These are phyloP conservation scores for Pseudopithomyces chartarum DNA, from an alignment of 2,329 filamentous ascomycete species.

Conservation along the genomic window DNA sequence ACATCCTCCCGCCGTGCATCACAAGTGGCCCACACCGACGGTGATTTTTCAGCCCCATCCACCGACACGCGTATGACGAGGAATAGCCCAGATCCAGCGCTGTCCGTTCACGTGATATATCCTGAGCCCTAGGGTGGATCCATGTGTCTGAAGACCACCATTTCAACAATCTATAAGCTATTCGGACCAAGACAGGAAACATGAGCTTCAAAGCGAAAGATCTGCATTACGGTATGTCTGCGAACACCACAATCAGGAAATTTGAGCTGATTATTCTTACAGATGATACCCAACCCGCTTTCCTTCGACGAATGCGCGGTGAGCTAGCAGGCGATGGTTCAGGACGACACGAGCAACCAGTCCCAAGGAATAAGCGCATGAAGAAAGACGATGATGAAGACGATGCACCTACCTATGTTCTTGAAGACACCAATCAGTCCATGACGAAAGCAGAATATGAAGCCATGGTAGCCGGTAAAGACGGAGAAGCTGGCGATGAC, in stretches of 20 bases:
- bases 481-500: slow-evolving; percentile 17
- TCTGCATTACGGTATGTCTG: slow-evolving; percentile 64
- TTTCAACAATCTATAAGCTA: too few relatives aligned
- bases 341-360: slow-evolving; percentile 51
- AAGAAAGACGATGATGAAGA: slow-evolving; percentile 71
- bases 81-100: neutral
- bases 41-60: neutral
- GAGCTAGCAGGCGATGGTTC: slow-evolving; percentile 58
- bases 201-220: slow-evolving; percentile 69
- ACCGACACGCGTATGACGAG: slow-evolving; percentile 5
- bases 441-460: slow-evolving; percentile 58
- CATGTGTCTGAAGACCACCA: too few relatives aligned
- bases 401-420: slow-evolving; percentile 75
- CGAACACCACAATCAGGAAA: slow-evolving; percentile 47
- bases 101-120: too few relatives aligned
- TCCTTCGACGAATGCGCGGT: slow-evolving; percentile 55
- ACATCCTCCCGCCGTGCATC: neutral
- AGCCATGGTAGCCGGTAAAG: slow-evolving; percentile 44
- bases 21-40: neutral
- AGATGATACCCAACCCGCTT: slow-evolving; percentile 58
- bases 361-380: slow-evolving; percentile 52
- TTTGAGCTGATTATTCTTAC: slow-evolving; percentile 29
- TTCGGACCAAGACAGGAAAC: too few relatives aligned
- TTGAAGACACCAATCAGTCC: slow-evolving; percentile 72
- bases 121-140: too few relatives aligned